phyloP scores from a whole-genome alignment of 108 stramenopile species.

The Pseudonitzschia multistriata region DNA sequence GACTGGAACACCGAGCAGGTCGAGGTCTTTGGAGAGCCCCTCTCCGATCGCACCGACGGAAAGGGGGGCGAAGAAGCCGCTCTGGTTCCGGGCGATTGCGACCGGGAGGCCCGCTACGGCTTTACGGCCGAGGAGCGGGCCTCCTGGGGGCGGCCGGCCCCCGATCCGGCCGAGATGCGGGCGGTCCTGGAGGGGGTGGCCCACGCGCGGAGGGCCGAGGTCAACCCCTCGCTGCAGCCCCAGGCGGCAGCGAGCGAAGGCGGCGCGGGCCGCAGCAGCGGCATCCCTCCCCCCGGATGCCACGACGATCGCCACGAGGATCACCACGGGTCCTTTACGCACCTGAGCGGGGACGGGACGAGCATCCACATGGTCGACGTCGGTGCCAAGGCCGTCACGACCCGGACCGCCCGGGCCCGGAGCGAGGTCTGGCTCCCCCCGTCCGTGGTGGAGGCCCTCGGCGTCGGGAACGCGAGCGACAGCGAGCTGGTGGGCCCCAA shows the following conservation, averaged over 20 bases:
- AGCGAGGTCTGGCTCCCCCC: constrained; percentile 64
- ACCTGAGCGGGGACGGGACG: constrained; percentile 48
- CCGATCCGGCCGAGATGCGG: constrained; percentile 16
- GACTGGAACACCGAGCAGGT: constrained; percentile 16
- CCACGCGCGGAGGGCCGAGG: constrained; percentile 18
- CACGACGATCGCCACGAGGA: neutral
- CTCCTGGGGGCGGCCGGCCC: constrained; percentile 52
- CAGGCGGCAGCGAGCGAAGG: neutral
- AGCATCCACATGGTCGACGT: constrained; percentile 80
- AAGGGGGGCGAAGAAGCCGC: neutral
- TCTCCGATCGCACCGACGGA: neutral
- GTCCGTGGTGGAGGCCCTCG: constrained; percentile 55
- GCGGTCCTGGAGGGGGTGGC: constrained; percentile 24
- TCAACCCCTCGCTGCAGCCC: neutral
- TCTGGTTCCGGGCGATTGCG: constrained; percentile 46
- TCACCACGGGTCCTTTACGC: constrained; percentile 52
- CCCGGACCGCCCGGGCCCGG: constrained; percentile 64
- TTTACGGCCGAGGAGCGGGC: constrained; percentile 62
- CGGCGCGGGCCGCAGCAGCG: neutral
- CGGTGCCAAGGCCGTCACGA: constrained; percentile 57
- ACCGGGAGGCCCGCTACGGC: constrained; percentile 64
- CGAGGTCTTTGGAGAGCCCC: constrained; percentile 2
- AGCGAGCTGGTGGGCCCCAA: constrained; percentile 77
- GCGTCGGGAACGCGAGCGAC: neutral
- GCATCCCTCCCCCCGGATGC: neutral